Percentiles rank a stretch among this genome's conserved stretches.
phyloP scores from a whole-genome alignment of 306 rosid genomes.

The Cicer pinnatifidum region DNA sequence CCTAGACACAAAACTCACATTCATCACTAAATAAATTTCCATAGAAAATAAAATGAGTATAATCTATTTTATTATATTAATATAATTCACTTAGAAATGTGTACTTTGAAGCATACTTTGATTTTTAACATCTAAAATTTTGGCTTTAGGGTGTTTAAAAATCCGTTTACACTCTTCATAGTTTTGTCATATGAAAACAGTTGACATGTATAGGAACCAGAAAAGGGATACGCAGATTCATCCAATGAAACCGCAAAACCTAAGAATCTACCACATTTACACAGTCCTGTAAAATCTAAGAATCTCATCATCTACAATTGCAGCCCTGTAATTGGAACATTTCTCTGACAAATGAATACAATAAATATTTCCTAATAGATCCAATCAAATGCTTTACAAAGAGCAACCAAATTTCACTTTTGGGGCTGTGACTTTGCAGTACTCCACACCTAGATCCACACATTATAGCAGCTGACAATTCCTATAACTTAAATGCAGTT shows the following conservation, averaged over 20 bases:
- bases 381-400: slow-evolving; percentile 36
- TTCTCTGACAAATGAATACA: slow-evolving; percentile 31
- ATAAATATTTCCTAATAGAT: slow-evolving; percentile 29
- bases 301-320: slow-evolving; percentile 34
- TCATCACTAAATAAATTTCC: neutral
- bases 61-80: neutral
- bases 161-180: neutral
- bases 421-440: neutral
- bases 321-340: slow-evolving; percentile 8
- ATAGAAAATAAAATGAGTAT: neutral
- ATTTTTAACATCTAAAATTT: neutral
- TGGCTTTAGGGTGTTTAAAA: neutral
- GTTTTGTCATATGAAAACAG: neutral
- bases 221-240: slow-evolving; percentile 17
- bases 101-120: neutral
- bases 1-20: neutral
- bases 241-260: neutral
- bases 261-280: neutral
- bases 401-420: slow-evolving; percentile 22
- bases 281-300: neutral
- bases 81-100: neutral
- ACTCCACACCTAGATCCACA: slow-evolving; percentile 7
- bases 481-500: slow-evolving; percentile 25
- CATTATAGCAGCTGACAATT: slow-evolving; percentile 10
- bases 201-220: neutral